Evolutionary conservation across 306 rosid species (phyloP), one percentile per base, ranked within the genome.

Genomic region (Dalbergia cochinchinensis): DNA sequence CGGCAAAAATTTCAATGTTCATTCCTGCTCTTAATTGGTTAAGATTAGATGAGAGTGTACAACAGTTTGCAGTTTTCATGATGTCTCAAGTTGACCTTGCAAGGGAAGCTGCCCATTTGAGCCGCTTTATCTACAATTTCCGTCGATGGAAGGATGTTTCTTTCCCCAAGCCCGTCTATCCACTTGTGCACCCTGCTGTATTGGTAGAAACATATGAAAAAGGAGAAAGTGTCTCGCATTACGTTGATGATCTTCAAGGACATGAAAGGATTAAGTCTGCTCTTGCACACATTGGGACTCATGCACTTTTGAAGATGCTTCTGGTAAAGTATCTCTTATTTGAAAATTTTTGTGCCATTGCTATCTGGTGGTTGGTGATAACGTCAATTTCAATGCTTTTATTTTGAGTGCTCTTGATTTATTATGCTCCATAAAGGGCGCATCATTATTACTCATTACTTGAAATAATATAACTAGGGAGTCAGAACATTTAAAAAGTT

Each of bases 81-180:
- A 85, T 95, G 98, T 94, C 97, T 81, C 98, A 94, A 92, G 98
- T 94, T 90, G 98, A 94, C 85, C 97, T 94, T 83, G 98, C 98
- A 2, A 89, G 97, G 90, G 98, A 94, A 90, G 98, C 98, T 87
- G 94, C 98, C 73, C 97, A 94, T 83, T 88, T 94, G 90, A 94
- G 94, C 81, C 98, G 98, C 64, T 94, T 92, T 71, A 91, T 92
- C 60, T 94, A 92, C 83, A 94, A 94, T 87, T 94, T 94, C 80
- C 94, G 97, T 59, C 83, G 84, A n/a, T 92, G 97, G 98, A 94
- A 77, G 89, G 93, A 94, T 86, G 98, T 94, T 80, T 94, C 98
- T 65, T 94, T 94, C 88, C 97, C 98, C 16, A 94, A 90, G 89
- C 98, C 98, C 39, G 93, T 92, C 77, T 94, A 94, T 80, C 98